Evolutionary conservation across 1,139 yeast genomes (phyloP), one percentile per base, ranked within the genome.

Genomic region (Lodderomyces pseudojiufengensis): DNA sequence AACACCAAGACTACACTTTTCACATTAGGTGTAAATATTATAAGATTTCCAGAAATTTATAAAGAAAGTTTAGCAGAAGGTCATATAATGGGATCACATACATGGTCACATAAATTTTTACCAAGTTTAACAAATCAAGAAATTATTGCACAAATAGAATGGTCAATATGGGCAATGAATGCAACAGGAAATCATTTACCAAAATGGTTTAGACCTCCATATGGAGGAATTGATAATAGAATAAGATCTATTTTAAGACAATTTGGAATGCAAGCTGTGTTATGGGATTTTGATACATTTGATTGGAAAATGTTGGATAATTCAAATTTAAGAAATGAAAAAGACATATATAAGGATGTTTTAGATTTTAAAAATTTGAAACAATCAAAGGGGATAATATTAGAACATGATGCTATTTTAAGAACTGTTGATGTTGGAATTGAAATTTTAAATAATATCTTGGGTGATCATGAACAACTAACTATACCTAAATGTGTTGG

Each of bases 161-260:
- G 97, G 98, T 83, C 95, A 2, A 79, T 88, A 26, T 90, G 97
- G 97, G 96, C 97, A 5, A 86, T 88, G 94, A 88, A 92, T 61
- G 96, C 97, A 3, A 88, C 97, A 0, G 84, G 87, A 0, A 70
- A 80, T 15, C 92, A 88, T 50, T 57, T 85, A n/a, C 97, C 97
- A 10, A 82, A 83, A 51, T 92, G 92, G 84, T 90, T 85, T 57
- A 71, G 98, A 43, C 98, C 98, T 0, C 98, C 98, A 0, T 90
- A 86, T 57, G 97, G 97, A 1, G 97, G 95, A 0, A 70, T 85
- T 31, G 98, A 90, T 60, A 82, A 87, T 55, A 66, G 97, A 36
- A 83, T 90, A 1, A 65, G 97, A 39, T 66, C 82, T 2, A 85
- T 90, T 37, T 73, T 87, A 11, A 66, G 94, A 36, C 86, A 84